phyloP scores from a whole-genome alignment of 352 stramenopile genomes.

The Phytophthora uliginosa region DNA sequence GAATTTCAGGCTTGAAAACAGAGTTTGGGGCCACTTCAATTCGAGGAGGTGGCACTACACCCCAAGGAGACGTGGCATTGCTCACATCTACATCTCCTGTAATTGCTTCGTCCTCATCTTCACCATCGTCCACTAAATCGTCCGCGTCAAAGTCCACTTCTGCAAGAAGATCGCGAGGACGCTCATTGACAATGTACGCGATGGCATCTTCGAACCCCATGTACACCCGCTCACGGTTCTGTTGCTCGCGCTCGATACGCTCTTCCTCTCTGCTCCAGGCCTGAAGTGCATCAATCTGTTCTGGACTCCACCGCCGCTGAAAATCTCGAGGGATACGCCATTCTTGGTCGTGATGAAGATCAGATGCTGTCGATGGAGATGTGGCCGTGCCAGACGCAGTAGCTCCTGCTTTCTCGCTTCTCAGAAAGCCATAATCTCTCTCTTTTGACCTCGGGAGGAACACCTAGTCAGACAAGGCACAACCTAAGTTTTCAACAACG shows the following conservation, averaged over 20 bases:
- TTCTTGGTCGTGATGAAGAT: constrained; percentile 26
- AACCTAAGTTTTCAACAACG: background rate
- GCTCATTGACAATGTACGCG: constrained; percentile 79
- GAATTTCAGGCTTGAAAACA: constrained; percentile 63
- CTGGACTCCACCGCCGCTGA: constrained; percentile 68
- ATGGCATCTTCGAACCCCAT: constrained; percentile 85
- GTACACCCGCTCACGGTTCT: constrained; percentile 58
- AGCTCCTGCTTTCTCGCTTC: constrained; percentile 25
- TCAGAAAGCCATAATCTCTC: constrained; percentile 15
- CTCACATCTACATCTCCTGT: constrained; percentile 29
- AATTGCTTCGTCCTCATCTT: constrained; percentile 62
- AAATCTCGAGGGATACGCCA: constrained; percentile 68
- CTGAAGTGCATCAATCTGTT: constrained; percentile 58
- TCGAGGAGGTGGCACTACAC: constrained; percentile 54
- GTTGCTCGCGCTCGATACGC: constrained; percentile 57
- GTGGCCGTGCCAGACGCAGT: background rate
- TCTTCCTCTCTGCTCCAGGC: constrained; percentile 68
- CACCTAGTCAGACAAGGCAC: constrained; percentile 28
- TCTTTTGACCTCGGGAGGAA: constrained; percentile 39
- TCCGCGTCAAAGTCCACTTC: constrained; percentile 73
- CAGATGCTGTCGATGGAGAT: constrained; percentile 9
- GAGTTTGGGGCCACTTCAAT: constrained; percentile 71
- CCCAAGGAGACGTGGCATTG: constrained; percentile 58
- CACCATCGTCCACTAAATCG: constrained; percentile 76
- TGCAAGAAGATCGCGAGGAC: constrained; percentile 52